These are phyloP conservation scores for Lycium barbarum DNA, from an alignment of 257 asterid genomes.

Conservation along the genomic window DNA sequence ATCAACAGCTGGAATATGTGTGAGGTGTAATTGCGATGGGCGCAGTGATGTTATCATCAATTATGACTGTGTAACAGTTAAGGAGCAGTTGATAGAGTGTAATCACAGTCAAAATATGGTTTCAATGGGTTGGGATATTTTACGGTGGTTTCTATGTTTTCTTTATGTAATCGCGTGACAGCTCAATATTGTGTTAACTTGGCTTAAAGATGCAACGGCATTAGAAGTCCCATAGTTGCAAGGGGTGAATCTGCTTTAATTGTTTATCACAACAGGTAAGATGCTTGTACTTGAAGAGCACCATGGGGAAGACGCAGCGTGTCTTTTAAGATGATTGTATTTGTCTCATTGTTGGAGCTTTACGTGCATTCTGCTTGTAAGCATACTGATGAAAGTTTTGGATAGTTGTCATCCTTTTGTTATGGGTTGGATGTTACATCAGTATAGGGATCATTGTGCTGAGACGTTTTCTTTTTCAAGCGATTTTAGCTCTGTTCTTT, in stretches of 20 bases:
- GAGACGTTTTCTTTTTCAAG: not conserved
- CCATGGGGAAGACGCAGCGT: constrained; percentile 41
- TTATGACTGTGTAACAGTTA: not conserved
- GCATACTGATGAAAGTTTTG: constrained; percentile 6
- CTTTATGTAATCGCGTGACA: no score
- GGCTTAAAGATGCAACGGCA: not conserved
- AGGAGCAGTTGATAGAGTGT: not conserved
- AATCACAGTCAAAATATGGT: not conserved
- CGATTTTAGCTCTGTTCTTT: not conserved
- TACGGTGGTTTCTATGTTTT: not conserved
- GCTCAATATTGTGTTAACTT: not conserved
- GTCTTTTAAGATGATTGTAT: constrained; percentile 21
- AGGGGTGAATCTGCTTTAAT: not conserved
- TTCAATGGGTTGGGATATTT: not conserved
- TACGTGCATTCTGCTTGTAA: not conserved
- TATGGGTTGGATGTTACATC: not conserved
- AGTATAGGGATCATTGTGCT: not conserved
- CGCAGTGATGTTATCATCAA: not conserved
- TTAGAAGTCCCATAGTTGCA: not conserved
- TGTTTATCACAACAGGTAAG: constrained; percentile 33
- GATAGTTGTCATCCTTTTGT: not conserved
- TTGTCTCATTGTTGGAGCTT: not conserved
- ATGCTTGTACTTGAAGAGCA: constrained; percentile 40
- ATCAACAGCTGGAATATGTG: not conserved
- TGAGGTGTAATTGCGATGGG: not conserved